Evolutionary conservation across 768 basidiomycete genomes (phyloP).

Genomic region (Mycena pura): DNA sequence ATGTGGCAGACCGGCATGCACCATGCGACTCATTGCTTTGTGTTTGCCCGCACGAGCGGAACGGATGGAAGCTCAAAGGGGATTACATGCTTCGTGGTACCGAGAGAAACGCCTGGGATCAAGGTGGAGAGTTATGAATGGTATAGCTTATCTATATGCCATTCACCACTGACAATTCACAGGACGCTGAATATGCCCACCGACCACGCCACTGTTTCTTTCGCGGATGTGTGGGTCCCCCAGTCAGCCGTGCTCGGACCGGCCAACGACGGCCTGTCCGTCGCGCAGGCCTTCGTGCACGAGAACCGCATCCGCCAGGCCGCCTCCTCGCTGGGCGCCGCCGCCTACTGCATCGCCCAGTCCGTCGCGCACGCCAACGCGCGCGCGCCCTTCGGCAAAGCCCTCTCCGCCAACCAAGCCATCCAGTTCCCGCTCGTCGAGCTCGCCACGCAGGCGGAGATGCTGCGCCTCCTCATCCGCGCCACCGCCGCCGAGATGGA

Average conservation of each 20-base stretch:
- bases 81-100: constrained; percentile 18
- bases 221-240: constrained; percentile 16
- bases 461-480: constrained; percentile 18
- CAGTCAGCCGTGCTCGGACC: constrained; percentile 17
- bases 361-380: constrained; percentile 15
- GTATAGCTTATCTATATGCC: constrained; percentile 1
- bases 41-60: constrained; percentile 21
- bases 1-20: constrained; percentile 20
- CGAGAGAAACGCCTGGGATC: constrained; percentile 10
- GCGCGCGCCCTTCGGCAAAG: constrained; percentile 16
- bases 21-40: constrained; percentile 17
- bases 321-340: constrained; percentile 19
- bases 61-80: constrained; percentile 14
- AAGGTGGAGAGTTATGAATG: constrained; percentile 21
- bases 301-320: constrained; percentile 23
- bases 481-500: constrained; percentile 21
- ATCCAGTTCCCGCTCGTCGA: constrained; percentile 22
- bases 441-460: constrained; percentile 18
- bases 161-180: constrained; percentile 5
- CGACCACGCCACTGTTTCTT: constrained; percentile 19
- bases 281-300: constrained; percentile 20
- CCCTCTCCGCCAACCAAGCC: constrained; percentile 18
- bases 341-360: constrained; percentile 16
- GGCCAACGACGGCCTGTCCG: constrained; percentile 14
- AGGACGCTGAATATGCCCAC: constrained; percentile 23